phyloP scores from a whole-genome alignment of 1,284 basidiomycete species.

The Ustilago sp. region DNA sequence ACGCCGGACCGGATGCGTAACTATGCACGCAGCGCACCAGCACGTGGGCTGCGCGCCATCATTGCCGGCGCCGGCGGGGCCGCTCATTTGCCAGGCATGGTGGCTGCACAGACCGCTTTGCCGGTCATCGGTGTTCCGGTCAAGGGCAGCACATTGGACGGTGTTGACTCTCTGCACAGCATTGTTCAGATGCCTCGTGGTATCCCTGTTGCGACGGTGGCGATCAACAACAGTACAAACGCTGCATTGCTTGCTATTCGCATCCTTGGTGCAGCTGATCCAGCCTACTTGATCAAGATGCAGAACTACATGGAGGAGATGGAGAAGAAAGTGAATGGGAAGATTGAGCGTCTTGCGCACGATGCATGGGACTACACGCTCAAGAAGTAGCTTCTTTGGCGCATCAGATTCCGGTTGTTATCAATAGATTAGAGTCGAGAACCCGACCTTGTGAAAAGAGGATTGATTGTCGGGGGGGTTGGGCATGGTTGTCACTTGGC shows the following conservation, averaged over 20 bases:
- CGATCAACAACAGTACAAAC: conserved; percentile 95
- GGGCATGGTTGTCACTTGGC: too few species aligned
- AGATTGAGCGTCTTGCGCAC: conserved; percentile 81
- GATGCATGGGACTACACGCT: conserved; percentile 81
- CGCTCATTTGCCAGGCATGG: conserved; percentile 98
- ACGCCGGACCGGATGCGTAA: conserved; percentile 88
- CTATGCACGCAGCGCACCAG: conserved; percentile 82
- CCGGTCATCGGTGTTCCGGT: conserved; percentile 98
- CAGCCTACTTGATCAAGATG: conserved; percentile 78
- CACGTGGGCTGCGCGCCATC: conserved; percentile 81
- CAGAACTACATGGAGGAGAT: conserved; percentile 80
- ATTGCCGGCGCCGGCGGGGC: conserved; percentile 97
- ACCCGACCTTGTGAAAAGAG: too few species aligned
- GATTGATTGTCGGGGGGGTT: too few species aligned
- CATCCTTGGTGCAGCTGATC: conserved; percentile 81
- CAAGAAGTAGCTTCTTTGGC: conserved; percentile 44
- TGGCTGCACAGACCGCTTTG: conserved; percentile 89
- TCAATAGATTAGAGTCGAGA: neutral
- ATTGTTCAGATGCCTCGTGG: conserved; percentile 99
- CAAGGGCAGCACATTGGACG: conserved; percentile 91
- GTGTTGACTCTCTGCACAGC: conserved; percentile 93
- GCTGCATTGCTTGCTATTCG: conserved; percentile 91
- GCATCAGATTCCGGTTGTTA: neutral
- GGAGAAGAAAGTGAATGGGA: conserved; percentile 84
- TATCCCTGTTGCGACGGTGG: conserved; percentile 95